Evolutionary conservation across 805 yeast species (phyloP).

Genomic region (Candida qinlingensis): DNA sequence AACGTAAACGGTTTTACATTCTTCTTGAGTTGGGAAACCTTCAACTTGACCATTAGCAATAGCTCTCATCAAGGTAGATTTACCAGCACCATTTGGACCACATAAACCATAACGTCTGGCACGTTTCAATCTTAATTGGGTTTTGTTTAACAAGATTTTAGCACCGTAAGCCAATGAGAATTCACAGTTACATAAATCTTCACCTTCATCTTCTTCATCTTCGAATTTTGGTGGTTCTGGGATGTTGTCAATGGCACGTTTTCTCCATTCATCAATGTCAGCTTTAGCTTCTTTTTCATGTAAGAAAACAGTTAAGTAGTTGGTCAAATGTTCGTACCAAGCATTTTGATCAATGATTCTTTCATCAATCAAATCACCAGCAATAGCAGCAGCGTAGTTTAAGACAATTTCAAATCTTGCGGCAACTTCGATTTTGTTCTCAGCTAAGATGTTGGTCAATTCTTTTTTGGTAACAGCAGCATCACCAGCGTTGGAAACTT

Average conservation of each 20-base stretch:
- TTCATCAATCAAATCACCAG: constrained; percentile 98
- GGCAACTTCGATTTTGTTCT: constrained; percentile 54
- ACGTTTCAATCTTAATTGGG: constrained; percentile 97
- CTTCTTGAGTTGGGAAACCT: constrained; percentile 99
- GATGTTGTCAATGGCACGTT: constrained; percentile 95
- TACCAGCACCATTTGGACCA: constrained; percentile 99
- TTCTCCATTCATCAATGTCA: constrained; percentile 89
- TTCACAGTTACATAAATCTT: constrained; percentile 99
- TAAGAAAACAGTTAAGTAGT: constrained; percentile 93
- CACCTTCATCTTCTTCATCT: constrained; percentile 98
- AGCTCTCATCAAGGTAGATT: constrained; percentile 97
- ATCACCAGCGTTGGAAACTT: constrained; percentile 99
- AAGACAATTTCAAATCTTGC: constrained; percentile 75
- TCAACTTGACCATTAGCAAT: constrained; percentile 98
- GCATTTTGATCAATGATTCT: constrained; percentile 87
- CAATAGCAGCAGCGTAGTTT: constrained; percentile 88
- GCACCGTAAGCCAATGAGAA: constrained; percentile 99
- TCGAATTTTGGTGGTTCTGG: constrained; percentile 95
- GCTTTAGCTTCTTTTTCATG: constrained; percentile 91
- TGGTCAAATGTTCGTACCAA: constrained; percentile 86
- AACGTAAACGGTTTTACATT: constrained; percentile 98
- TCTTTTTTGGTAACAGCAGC: constrained; percentile 78
- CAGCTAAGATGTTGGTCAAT: constrained; percentile 67
- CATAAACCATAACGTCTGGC: constrained; percentile 98
- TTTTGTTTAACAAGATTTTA: constrained; percentile 98